Evolutionary conservation across 805 yeast genomes (phyloP), one percentile per base, ranked within the genome.

Genomic region (Danielia reshetovae): DNA sequence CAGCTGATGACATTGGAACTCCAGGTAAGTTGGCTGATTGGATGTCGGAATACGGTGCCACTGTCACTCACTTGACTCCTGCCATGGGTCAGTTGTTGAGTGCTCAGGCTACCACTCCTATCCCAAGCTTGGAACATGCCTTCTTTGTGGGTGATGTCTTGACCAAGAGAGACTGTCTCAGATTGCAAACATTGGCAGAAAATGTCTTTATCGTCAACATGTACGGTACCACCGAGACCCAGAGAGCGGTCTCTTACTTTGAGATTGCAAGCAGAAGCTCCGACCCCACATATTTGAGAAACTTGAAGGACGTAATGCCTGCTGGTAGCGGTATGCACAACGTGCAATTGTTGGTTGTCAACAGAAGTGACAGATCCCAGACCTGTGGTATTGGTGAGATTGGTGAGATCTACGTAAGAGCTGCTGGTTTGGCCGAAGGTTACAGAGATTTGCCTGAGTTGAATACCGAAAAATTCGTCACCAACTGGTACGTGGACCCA

Each of bases 181-280:
- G 97, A 54, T 72, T 93, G 49, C 99, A 93, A 60, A 78, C 93
- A 1, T 72, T 93, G 51, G 97, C 97, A 10, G 80, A 80, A 57
- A 90, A 93, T 53, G 94, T 86, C 35, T 69, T 62, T 56, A 90
- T 93, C 54, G 94, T 93, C 48, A 93, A 93, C 65, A 93, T 93
- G 99, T 93, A 93, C 60, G 99, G 99, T 54, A 93, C 99, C 25
- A 93, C 99, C 8, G 99, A 93, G 62, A 93, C 99, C 11, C 99
- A 94, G 70, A 78, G 99, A 57, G 93, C 99, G 2, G 99, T 93
- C 17, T 89, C 97, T 0, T 93, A 77, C 63, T 94, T 77, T 64
- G 94, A 87, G 58, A 90, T 94, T 42, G 79, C 85, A 27, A 77
- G 94, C 18, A 72, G 86, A 46, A 56, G 72, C 15, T 55, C 71